A percentile compares a stretch with the other conserved stretches of the same genome.
Evolutionary conservation across 495 filamentous ascomycete species (phyloP).

Genomic region (Penicillium dipodomyicola): DNA sequence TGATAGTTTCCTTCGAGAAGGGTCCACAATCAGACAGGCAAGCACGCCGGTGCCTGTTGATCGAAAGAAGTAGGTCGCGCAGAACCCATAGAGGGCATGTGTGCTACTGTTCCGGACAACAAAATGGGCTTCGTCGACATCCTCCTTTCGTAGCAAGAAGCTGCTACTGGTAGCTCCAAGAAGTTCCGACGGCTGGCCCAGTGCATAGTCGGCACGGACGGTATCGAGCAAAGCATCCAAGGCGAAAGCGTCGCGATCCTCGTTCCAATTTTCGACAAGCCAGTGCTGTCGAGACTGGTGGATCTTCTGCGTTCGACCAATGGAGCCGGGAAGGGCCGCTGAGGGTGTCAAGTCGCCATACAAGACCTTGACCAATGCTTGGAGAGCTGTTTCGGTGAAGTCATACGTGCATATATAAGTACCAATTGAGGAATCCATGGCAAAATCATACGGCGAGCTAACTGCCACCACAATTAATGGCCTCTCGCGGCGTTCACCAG

Average conservation of each 20-base stretch:
- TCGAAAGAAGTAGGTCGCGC: slow-evolving; percentile 76
- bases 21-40: slow-evolving; percentile 80
- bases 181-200: slow-evolving; percentile 57
- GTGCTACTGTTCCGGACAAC: slow-evolving; percentile 91
- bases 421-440: slow-evolving; percentile 80
- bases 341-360: slow-evolving; percentile 73
- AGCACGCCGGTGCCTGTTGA: slow-evolving; percentile 70
- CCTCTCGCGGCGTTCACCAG: slow-evolving; percentile 58
- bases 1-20: slow-evolving; percentile 74
- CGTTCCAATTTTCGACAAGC: slow-evolving; percentile 83
- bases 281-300: slow-evolving; percentile 81
- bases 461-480: slow-evolving; percentile 81
- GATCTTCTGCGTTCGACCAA: slow-evolving; percentile 77
- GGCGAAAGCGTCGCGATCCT: slow-evolving; percentile 67
- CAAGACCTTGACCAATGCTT: slow-evolving; percentile 74
- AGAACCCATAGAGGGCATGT: slow-evolving; percentile 82
- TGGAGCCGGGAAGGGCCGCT: slow-evolving; percentile 73
- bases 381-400: slow-evolving; percentile 86
- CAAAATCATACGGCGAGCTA: slow-evolving; percentile 91
- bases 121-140: slow-evolving; percentile 76
- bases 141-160: slow-evolving; percentile 66
- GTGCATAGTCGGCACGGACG: slow-evolving; percentile 56
- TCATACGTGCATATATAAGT: slow-evolving; percentile 93
- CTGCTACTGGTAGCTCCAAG: slow-evolving; percentile 66
- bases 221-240: slow-evolving; percentile 66